phyloP scores from a whole-genome alignment of 1,139 yeast species.

The Sugiyamaella sp. region DNA sequence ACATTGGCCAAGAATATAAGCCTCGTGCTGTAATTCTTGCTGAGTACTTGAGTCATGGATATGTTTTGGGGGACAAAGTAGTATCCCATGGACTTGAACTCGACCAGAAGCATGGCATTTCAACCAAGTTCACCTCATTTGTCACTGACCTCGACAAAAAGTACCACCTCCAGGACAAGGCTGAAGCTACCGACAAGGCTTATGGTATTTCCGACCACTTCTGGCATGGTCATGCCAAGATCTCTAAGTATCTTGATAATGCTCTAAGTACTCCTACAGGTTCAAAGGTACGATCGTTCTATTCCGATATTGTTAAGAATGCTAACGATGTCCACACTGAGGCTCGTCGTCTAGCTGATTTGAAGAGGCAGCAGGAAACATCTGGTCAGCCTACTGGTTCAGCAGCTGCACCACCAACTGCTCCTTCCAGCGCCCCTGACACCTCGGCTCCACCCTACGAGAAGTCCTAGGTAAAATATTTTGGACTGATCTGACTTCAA shows the following conservation, averaged over 20 bases:
- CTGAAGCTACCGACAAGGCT: constrained; percentile 49
- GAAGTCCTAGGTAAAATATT: constrained; percentile 17
- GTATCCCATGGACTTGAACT: constrained; percentile 57
- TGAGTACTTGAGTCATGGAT: constrained; percentile 73
- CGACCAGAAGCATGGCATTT: constrained; percentile 67
- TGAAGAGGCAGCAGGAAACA: constrained; percentile 47
- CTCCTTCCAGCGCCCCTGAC: constrained; percentile 15
- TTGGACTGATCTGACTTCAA: no score
- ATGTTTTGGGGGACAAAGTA: constrained; percentile 63
- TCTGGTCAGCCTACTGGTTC: constrained; percentile 19
- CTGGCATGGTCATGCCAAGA: constrained; percentile 42
- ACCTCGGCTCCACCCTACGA: constrained; percentile 21
- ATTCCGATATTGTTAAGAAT: constrained; percentile 56
- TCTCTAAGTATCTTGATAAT: constrained; percentile 54
- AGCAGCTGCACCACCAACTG: constrained; percentile 12
- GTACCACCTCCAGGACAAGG: constrained; percentile 60
- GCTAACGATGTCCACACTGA: constrained; percentile 69
- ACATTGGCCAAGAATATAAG: constrained; percentile 73
- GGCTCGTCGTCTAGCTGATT: constrained; percentile 68
- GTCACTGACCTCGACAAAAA: constrained; percentile 58
- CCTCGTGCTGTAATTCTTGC: constrained; percentile 79
- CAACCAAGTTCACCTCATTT: constrained; percentile 59
- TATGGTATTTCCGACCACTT: constrained; percentile 45
- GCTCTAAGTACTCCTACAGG: constrained; percentile 52
- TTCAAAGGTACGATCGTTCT: constrained; percentile 54